A percentile compares a stretch with the other conserved stretches of the same genome.
Conservation (phyloP, 768 basidiomycete species). For the Boletus bicolor region DNA sequence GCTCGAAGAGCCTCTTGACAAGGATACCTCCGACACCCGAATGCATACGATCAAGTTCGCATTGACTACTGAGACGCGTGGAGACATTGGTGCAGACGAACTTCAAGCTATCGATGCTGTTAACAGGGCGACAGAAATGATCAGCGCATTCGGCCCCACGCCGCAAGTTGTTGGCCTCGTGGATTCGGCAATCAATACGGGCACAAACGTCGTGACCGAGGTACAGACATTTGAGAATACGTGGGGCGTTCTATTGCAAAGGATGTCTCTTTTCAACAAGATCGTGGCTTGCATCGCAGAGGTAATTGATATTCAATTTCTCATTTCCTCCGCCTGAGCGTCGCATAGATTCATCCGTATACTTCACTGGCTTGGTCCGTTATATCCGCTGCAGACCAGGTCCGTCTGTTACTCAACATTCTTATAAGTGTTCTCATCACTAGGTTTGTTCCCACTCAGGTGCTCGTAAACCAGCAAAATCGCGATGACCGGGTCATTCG, state of each 20-base stretch:
- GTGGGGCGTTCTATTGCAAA: constrained; percentile 13
- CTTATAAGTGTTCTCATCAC: background rate
- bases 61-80: background rate
- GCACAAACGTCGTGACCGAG: background rate
- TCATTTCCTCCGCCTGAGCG: background rate
- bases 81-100: constrained; percentile 1
- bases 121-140: background rate
- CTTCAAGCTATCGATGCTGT: constrained; percentile 15
- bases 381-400: constrained; percentile 21
- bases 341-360: constrained; percentile 17
- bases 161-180: background rate
- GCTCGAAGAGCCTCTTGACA: constrained; percentile 11
- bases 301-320: background rate
- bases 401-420: background rate
- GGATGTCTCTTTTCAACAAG: constrained; percentile 12
- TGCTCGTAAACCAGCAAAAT: constrained; percentile 17
- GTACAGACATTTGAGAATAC: constrained; percentile 19
- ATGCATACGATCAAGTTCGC: constrained; percentile 13
- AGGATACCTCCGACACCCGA: background rate
- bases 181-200: background rate
- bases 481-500: constrained; percentile 17
- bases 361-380: constrained; percentile 21
- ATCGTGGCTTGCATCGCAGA: constrained; percentile 10
- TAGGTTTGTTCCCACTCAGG: background rate
- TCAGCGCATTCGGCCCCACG: background rate